These are phyloP conservation scores for Barnettozyma sp. DNA, from an alignment of 805 yeast species.

Conservation along the genomic window DNA sequence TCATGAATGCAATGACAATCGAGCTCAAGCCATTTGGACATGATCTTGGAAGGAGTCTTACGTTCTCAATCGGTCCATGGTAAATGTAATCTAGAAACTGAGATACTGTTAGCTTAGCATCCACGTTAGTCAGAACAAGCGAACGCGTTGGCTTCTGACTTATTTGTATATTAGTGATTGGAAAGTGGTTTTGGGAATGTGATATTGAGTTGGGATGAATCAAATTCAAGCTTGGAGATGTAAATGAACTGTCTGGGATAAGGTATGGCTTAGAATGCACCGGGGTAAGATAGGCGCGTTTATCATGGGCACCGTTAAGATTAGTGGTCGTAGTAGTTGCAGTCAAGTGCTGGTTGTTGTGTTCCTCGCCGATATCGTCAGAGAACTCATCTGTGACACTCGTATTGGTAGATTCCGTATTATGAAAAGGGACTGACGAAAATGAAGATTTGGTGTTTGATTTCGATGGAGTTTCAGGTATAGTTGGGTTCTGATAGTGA, in stretches of 20 bases:
- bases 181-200: constrained; percentile 1
- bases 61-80: constrained; percentile 57
- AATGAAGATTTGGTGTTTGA: constrained; percentile 3
- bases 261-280: constrained; percentile 5
- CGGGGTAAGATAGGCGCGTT: constrained; percentile 5
- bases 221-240: constrained; percentile 8
- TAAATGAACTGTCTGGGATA: constrained; percentile 6
- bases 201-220: constrained; percentile 1
- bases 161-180: constrained; percentile 8
- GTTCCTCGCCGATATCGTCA: constrained; percentile 1
- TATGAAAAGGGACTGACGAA: too few relatives aligned
- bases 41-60: constrained; percentile 32
- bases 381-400: constrained; percentile 9
- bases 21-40: constrained; percentile 22
- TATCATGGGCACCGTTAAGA: too few relatives aligned
- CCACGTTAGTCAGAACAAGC: constrained; percentile 20
- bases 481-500: neutral
- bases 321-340: too few relatives aligned
- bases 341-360: too few relatives aligned
- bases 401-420: too few relatives aligned
- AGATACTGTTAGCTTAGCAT: constrained; percentile 14
- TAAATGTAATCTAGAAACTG: constrained; percentile 41
- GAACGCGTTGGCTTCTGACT: constrained; percentile 22
- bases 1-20: constrained; percentile 21
- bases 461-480: constrained; percentile 6